Conservation (phyloP, 108 stramenopile genomes). For the Bacterosira constricta region DNA sequence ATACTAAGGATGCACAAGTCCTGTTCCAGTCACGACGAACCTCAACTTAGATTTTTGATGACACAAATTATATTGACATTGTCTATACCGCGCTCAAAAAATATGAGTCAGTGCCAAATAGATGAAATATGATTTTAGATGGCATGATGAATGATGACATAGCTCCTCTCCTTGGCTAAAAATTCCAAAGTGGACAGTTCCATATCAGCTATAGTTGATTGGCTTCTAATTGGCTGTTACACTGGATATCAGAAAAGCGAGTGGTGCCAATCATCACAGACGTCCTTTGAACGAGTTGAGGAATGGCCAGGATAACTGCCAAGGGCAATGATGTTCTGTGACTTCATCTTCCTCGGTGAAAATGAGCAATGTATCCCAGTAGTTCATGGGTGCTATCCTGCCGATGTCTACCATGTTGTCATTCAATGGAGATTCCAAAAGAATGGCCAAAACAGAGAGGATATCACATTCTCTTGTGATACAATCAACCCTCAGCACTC, state of each 20-base stretch:
- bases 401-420: too few relatives aligned
- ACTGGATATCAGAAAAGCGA: background rate
- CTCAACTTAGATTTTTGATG: background rate
- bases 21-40: background rate
- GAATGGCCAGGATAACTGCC: background rate
- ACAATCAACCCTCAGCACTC: background rate
- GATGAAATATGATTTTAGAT: too few relatives aligned
- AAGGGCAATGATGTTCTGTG: too few relatives aligned
- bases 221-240: slow-evolving; percentile 6
- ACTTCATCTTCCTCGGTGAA: background rate
- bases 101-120: background rate
- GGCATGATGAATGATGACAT: too few relatives aligned
- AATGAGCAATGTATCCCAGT: too few relatives aligned
- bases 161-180: background rate
- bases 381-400: too few relatives aligned
- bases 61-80: background rate
- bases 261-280: slow-evolving; percentile 1
- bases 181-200: background rate
- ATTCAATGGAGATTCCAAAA: too few relatives aligned
- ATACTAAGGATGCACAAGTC: background rate
- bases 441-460: too few relatives aligned
- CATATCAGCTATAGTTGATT: slow-evolving; percentile 4
- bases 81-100: too few relatives aligned
- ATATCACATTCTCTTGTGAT: background rate
- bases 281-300: background rate